Conservation (phyloP, 345 rosid genomes). For the Melaleuca alternifolia region DNA sequence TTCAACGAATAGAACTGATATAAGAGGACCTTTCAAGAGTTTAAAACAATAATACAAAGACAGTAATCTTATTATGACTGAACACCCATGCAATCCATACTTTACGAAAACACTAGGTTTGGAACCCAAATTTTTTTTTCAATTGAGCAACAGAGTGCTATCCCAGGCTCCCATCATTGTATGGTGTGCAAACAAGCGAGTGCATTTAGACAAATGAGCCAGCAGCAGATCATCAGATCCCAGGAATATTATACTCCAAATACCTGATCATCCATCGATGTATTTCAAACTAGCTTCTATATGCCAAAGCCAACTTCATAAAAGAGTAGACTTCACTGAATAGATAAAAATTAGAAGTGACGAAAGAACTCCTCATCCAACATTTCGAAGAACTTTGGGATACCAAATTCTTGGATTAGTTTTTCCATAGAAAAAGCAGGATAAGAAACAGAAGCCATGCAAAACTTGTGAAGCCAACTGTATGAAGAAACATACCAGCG, state of each 20-base stretch:
- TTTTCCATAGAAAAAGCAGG: background rate
- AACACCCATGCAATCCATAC: background rate
- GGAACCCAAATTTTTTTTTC: background rate
- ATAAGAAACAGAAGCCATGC: background rate
- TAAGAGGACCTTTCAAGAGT: background rate
- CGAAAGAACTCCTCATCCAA: background rate
- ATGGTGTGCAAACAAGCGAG: background rate
- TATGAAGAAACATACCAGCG: constrained; percentile 53
- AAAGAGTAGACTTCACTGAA: background rate
- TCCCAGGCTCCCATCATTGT: background rate
- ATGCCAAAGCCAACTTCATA: background rate
- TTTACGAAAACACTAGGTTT: background rate
- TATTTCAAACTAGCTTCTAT: background rate
- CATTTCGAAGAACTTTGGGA: background rate
- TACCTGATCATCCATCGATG: background rate
- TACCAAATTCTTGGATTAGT: background rate
- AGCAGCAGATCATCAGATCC: background rate
- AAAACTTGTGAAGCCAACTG: constrained; percentile 4
- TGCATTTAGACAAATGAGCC: background rate
- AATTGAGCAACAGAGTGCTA: background rate
- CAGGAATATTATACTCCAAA: background rate
- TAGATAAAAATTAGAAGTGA: background rate
- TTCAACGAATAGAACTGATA: background rate
- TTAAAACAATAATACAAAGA: background rate
- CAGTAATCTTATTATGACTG: background rate